Evolutionary conservation across 371 early-diverging fungal genomes (phyloP).

Genomic region (Blyttiomyces sp.): DNA sequence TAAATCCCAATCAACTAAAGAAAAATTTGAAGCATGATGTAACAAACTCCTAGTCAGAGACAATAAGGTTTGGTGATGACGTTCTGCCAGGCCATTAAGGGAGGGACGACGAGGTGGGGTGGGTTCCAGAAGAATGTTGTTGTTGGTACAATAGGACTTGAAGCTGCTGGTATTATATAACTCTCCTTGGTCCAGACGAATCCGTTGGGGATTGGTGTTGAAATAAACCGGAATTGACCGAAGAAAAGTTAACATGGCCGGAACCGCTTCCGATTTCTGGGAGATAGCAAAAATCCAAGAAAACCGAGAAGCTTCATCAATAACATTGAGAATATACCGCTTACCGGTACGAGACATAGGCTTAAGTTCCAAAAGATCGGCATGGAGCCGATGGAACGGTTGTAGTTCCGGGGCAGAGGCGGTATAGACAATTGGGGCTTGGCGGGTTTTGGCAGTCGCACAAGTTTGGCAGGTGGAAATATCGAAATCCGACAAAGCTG

Average conservation of each 20-base stretch:
- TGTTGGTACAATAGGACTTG: background rate
- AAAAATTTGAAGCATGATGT: background rate
- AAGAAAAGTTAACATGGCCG: background rate
- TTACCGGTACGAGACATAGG: no score
- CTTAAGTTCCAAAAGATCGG: no score
- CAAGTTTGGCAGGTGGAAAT: no score
- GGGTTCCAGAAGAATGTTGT: background rate
- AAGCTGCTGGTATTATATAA: background rate
- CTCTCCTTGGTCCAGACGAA: constrained; percentile 3
- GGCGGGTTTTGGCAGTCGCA: no score
- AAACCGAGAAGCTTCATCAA: constrained; percentile 4
- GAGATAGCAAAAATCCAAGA: background rate
- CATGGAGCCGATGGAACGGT: no score
- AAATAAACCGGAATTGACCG: background rate
- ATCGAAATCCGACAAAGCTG: no score
- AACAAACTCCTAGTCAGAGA: background rate
- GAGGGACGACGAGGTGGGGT: background rate
- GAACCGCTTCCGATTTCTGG: background rate
- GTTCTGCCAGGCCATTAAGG: constrained; percentile 5
- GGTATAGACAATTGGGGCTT: no score
- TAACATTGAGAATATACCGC: background rate
- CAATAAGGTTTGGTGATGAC: background rate
- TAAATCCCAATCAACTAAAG: background rate
- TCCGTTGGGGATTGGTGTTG: background rate
- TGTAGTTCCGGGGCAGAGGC: no score